Evolutionary conservation across 1,284 basidiomycete genomes (phyloP), one percentile per base, ranked within the genome.

Genomic region (Takashimella koratensis): DNA sequence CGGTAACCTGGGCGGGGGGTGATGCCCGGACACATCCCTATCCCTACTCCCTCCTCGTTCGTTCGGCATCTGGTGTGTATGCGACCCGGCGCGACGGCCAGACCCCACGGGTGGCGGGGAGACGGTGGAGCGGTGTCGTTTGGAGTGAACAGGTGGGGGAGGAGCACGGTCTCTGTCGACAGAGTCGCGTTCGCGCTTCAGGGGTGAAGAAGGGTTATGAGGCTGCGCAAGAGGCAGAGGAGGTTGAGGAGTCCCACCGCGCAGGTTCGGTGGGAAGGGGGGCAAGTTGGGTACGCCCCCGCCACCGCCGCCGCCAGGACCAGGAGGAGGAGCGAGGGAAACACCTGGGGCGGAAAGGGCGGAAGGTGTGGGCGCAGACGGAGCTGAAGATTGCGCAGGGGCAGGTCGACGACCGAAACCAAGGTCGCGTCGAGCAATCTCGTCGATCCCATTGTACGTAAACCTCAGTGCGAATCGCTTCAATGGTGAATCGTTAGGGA

Each of bases 391-490:
- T 6, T 60, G 54, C 25, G 64, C 58, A 2, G 56, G 52, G 45
- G 41, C 47, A 13, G 46, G 47, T n/a, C n/a, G n/a, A n/a, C 81
- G 72, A 5, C 84, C 82, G 61, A 89, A 84, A 19, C 94, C 94
- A 20, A 97, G 82, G 72, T 98, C 94, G 24, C 86, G 84, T 12
- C 84, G 81, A 1, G 92, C 91, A 56, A 97, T 94, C 23, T 90
- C 85, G 66, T 98, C 94, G 19, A 88, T 85, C 39, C 85, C 86
- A 40, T 87, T 80, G 73, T 95, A 95, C n/a, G 85, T 87, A 72
- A 91, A 88, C 30, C 91, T 82, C 66, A 92, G 86, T 0, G 92
- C 90, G 60, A 97, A 93, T 2, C 90, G 86, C 70, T 95, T 91
- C 69, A 95, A 88, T 0, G 89, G 85, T 1, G 88, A 84, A 68